These are phyloP conservation scores for Rubus idaeus DNA, from an alignment of 306 rosid species.

Conservation along the genomic window DNA sequence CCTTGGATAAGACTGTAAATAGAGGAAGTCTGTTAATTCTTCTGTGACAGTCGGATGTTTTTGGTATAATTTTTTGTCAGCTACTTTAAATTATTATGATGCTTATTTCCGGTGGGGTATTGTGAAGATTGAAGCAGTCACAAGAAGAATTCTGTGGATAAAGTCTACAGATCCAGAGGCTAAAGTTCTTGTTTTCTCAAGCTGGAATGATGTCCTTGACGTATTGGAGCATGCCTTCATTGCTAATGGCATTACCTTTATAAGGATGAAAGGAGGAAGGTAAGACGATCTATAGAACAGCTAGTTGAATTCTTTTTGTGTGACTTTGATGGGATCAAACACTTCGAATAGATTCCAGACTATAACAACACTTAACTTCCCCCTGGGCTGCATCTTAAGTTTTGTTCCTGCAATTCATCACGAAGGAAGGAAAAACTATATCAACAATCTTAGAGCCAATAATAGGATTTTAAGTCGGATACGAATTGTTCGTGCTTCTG, in stretches of 20 bases:
- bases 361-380: neutral
- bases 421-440: neutral
- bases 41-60: no score
- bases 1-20: neutral
- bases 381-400: no score
- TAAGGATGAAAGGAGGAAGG: conserved; percentile 99
- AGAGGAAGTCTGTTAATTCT: no score
- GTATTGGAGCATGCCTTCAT: conserved; percentile 87
- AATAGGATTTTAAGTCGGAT: neutral
- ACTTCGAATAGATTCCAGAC: neutral
- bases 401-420: neutral
- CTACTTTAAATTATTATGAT: neutral
- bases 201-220: conserved; percentile 96
- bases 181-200: conserved; percentile 87
- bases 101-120: conserved; percentile 25
- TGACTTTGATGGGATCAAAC: neutral
- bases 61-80: neutral
- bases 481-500: neutral
- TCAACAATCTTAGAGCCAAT: no score
- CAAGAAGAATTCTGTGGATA: conserved; percentile 85
- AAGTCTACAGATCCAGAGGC: conserved; percentile 69
- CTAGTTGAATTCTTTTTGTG: neutral
- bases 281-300: conserved; percentile 27
- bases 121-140: conserved; percentile 83
- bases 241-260: conserved; percentile 56